Conservation (phyloP, 495 filamentous ascomycete genomes). For the Tetracladium setigerum region DNA sequence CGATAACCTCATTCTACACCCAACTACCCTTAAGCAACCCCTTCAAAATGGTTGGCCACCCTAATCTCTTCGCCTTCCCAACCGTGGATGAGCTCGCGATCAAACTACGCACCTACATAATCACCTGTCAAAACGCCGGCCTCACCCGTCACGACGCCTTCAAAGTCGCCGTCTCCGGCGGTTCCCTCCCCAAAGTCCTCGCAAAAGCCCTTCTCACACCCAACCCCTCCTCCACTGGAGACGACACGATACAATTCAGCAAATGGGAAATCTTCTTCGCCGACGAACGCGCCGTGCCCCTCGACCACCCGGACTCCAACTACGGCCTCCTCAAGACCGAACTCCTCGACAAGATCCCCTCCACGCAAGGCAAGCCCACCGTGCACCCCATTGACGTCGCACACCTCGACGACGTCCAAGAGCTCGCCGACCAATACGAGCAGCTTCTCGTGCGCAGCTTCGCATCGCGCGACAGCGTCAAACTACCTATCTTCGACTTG, state of each 20-base stretch:
- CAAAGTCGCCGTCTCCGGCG: slow-evolving; percentile 89
- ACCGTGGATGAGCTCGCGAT: slow-evolving; percentile 58
- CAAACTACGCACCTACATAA: slow-evolving; percentile 70
- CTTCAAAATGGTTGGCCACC: slow-evolving; percentile 57
- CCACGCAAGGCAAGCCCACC: slow-evolving; percentile 50
- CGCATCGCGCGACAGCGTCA: slow-evolving; percentile 77
- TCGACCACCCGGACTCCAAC: slow-evolving; percentile 90
- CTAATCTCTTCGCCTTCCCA: slow-evolving; percentile 79
- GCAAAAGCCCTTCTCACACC: slow-evolving; percentile 66
- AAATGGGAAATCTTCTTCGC: slow-evolving; percentile 99
- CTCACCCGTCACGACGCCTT: slow-evolving; percentile 74
- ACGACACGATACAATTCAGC: slow-evolving; percentile 63
- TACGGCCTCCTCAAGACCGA: slow-evolving; percentile 81
- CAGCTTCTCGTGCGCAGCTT: slow-evolving; percentile 76
- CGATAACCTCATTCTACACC: neutral
- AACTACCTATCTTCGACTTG: slow-evolving; percentile 89
- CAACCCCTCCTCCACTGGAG: slow-evolving; percentile 44
- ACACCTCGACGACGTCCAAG: slow-evolving; percentile 74
- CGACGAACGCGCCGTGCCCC: slow-evolving; percentile 89
- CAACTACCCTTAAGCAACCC: neutral
- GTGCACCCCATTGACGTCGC: slow-evolving; percentile 71
- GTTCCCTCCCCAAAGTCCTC: slow-evolving; percentile 82
- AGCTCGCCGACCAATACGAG: slow-evolving; percentile 91
- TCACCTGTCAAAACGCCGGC: slow-evolving; percentile 70
- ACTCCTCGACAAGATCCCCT: slow-evolving; percentile 78